Conservation (phyloP, 176 grass and related monocot species). For the Typha latifolia region DNA sequence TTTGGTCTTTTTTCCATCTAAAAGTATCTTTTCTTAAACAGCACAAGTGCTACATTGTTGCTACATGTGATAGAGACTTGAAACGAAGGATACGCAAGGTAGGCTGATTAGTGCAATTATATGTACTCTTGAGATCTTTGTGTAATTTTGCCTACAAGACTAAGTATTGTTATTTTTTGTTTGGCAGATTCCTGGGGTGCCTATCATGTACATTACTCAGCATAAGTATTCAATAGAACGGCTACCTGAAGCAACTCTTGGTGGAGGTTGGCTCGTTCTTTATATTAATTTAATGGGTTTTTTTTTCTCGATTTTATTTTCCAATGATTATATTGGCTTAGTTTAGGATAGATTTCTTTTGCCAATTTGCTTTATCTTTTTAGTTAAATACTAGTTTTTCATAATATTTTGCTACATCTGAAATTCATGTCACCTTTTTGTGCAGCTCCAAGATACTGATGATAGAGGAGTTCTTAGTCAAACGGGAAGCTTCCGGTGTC, state of each 20-base stretch:
- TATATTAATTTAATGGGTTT: background rate
- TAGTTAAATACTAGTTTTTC: background rate
- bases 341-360: background rate
- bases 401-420: background rate
- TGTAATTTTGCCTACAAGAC: background rate
- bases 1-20: background rate
- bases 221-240: slow-evolving; percentile 81
- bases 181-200: slow-evolving; percentile 68
- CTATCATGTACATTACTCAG: slow-evolving; percentile 82
- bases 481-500: too few relatives aligned
- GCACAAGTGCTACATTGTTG: slow-evolving; percentile 89
- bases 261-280: slow-evolving; percentile 44
- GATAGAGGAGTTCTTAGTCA: background rate
- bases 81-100: slow-evolving; percentile 92
- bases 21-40: slow-evolving; percentile 28
- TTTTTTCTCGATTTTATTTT: background rate
- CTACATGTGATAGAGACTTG: slow-evolving; percentile 81
- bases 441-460: slow-evolving; percentile 4
- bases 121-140: slow-evolving; percentile 1
- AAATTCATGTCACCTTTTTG: background rate
- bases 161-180: background rate
- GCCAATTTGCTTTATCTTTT: background rate
- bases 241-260: slow-evolving; percentile 77
- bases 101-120: slow-evolving; percentile 5
- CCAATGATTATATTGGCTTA: background rate